These are phyloP conservation scores for Cryoendolithus antarcticus DNA, from an alignment of 2,329 filamentous ascomycete species.

Conservation along the genomic window DNA sequence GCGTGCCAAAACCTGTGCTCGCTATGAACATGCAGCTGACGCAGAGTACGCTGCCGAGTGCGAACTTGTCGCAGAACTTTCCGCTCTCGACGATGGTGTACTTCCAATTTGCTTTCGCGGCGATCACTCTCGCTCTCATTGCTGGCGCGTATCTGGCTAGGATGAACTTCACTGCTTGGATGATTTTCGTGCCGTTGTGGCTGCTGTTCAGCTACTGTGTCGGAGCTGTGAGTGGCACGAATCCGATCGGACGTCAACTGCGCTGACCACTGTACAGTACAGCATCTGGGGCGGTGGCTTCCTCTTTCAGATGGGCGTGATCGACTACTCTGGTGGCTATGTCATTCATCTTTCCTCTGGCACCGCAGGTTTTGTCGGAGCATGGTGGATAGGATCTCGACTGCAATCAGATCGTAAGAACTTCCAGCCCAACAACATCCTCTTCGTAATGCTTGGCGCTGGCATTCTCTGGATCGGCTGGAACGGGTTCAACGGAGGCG, in stretches of 20 bases:
- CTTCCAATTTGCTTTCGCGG: conserved; percentile 43
- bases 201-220: conserved; percentile 35
- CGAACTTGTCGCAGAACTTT: conserved; percentile 30
- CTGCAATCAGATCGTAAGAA: conserved; percentile 33
- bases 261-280: conserved; percentile 12
- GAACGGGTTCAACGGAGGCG: conserved; percentile 42
- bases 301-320: conserved; percentile 33
- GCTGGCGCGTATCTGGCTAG: conserved; percentile 36
- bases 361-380: conserved; percentile 36
- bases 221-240: conserved; percentile 15
- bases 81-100: conserved; percentile 40
- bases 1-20: conserved; percentile 34
- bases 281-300: conserved; percentile 38
- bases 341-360: conserved; percentile 43
- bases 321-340: conserved; percentile 42
- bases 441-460: conserved; percentile 34
- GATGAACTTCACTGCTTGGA: conserved; percentile 42
- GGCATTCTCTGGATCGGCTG: conserved; percentile 42
- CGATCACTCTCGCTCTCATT: conserved; percentile 37
- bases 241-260: too few relatives aligned
- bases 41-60: conserved; percentile 32
- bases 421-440: conserved; percentile 36
- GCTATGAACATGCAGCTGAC: conserved; percentile 32
- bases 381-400: conserved; percentile 27
- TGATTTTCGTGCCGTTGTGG: conserved; percentile 42